phyloP scores from a whole-genome alignment of 257 asterid genomes.

The Solanum pimpinellifolium region DNA sequence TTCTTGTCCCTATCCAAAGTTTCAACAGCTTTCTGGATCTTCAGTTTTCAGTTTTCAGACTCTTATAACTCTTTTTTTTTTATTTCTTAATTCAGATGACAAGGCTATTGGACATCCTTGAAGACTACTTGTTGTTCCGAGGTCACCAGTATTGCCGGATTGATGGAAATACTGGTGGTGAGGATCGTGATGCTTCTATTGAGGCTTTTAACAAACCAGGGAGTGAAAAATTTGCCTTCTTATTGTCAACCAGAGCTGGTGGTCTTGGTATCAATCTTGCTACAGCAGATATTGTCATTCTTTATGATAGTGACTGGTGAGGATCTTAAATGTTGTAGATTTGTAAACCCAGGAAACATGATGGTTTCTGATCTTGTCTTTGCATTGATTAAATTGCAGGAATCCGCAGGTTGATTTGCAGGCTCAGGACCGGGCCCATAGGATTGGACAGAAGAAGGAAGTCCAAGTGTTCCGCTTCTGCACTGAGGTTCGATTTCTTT shows the following conservation, averaged over 20 bases:
- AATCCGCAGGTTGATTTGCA: constrained; percentile 98
- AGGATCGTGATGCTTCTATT: constrained; percentile 4
- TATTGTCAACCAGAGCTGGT: constrained; percentile 5
- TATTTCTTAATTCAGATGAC: constrained; percentile 2
- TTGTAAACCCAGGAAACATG: neutral
- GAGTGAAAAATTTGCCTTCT: constrained; percentile 4
- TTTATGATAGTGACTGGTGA: constrained; percentile 98
- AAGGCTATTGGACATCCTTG: constrained; percentile 5
- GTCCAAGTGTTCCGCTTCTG: constrained; percentile 99
- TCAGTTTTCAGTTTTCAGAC: neutral
- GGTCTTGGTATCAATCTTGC: constrained; percentile 5
- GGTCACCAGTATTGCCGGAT: constrained; percentile 85
- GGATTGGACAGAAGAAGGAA: constrained; percentile 99
- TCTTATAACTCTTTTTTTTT: neutral
- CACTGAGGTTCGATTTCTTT: constrained; percentile 69
- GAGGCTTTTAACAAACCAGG: constrained; percentile 1
- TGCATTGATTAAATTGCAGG: constrained; percentile 35
- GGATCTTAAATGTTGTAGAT: neutral
- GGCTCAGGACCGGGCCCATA: constrained; percentile 99
- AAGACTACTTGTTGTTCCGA: constrained; percentile 63
- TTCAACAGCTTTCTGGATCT: neutral
- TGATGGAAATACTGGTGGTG: constrained; percentile 72
- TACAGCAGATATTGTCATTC: constrained; percentile 80
- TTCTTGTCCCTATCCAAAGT: neutral
- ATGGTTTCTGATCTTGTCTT: neutral